A percentile compares a stretch with the other conserved stretches of the same genome.
phyloP scores from a whole-genome alignment of 495 filamentous ascomycete genomes.

The Xylaria scruposa region DNA sequence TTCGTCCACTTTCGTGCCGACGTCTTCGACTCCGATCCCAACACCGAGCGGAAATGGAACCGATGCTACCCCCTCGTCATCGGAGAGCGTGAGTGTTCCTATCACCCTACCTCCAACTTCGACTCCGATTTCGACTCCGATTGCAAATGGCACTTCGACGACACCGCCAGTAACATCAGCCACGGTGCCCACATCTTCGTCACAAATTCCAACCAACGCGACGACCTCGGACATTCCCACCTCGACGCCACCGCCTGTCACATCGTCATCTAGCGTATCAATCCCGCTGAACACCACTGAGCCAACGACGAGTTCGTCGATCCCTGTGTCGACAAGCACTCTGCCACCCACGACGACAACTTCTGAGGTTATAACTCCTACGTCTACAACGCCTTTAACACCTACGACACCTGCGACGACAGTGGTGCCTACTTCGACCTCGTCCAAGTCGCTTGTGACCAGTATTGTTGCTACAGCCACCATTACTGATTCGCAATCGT shows the following conservation, averaged over 20 bases:
- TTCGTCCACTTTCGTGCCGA: conserved; percentile 7
- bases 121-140: conserved; percentile 16
- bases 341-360: conserved; percentile 9
- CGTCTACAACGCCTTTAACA: conserved; percentile 7
- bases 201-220: conserved; percentile 27
- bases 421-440: conserved; percentile 24
- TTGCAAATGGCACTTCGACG: conserved; percentile 18
- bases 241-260: conserved; percentile 28
- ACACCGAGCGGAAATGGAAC: conserved; percentile 23
- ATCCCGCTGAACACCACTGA: conserved; percentile 36
- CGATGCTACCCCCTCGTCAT: conserved; percentile 23
- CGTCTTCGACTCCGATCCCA: conserved; percentile 5
- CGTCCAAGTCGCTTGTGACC: conserved; percentile 40
- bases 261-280: conserved; percentile 26
- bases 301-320: conserved; percentile 25
- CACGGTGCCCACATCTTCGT: conserved; percentile 7
- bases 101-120: conserved; percentile 25
- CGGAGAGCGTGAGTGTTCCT: conserved; percentile 30
- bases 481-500: conserved; percentile 49
- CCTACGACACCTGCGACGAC: conserved; percentile 10
- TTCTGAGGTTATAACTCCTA: conserved; percentile 16
- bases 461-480: conserved; percentile 47
- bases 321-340: conserved; percentile 12
- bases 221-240: conserved; percentile 25
- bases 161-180: conserved; percentile 19